Evolutionary conservation across 179 eudicot species (phyloP).

Genomic region (Carnegiea gigantea): DNA sequence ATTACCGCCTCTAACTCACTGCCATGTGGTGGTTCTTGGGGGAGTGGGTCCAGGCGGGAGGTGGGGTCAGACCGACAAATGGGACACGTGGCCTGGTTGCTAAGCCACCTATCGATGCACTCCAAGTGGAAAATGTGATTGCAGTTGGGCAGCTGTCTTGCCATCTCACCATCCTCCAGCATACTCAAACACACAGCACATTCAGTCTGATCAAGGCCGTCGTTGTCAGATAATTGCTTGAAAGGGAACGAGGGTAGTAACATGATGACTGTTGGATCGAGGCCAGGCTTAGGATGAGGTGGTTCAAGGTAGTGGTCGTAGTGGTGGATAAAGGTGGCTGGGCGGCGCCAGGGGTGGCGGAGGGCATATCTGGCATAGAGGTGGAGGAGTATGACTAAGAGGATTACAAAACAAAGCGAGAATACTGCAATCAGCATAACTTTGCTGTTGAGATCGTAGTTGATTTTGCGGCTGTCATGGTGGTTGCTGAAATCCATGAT

Average conservation of each 20-base stretch:
- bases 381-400: constrained; percentile 52
- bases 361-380: constrained; percentile 49
- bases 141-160: constrained; percentile 53
- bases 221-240: constrained; percentile 15
- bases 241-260: constrained; percentile 38
- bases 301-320: constrained; percentile 14
- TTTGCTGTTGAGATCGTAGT: constrained; percentile 39
- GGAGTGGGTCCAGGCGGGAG: constrained; percentile 21
- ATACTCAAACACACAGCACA: constrained; percentile 58
- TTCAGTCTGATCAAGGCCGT: constrained; percentile 22
- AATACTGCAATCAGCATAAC: constrained; percentile 54
- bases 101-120: constrained; percentile 66
- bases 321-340: constrained; percentile 4
- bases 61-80: constrained; percentile 60
- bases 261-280: constrained; percentile 41
- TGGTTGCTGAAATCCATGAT: background rate
- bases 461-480: background rate
- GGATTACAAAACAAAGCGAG: constrained; percentile 46
- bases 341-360: constrained; percentile 26
- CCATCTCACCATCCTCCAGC: constrained; percentile 50
- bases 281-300: constrained; percentile 38
- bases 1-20: constrained; percentile 12
- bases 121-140: constrained; percentile 56
- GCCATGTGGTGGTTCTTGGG: constrained; percentile 23
- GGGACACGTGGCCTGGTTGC: constrained; percentile 55